Evolutionary conservation across 495 filamentous ascomycete species (phyloP).

Genomic region (Aspergillus nidulans): DNA sequence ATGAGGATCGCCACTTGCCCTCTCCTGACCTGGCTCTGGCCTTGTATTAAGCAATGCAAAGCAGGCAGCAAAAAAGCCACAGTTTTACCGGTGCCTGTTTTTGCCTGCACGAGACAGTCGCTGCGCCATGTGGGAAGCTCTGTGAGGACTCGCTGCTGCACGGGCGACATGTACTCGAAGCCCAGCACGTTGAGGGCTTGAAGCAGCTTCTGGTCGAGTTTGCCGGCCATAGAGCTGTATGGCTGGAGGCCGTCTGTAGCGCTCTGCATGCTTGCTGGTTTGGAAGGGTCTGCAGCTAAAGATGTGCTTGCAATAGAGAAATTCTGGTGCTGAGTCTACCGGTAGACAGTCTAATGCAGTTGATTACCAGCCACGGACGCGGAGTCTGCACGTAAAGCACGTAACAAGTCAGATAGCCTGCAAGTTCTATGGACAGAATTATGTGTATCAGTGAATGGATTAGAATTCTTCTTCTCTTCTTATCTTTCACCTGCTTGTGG

Average conservation of each 20-base stretch:
- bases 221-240: conserved; percentile 44
- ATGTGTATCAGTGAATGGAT: neutral
- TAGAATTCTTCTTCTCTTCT: too few relatives aligned
- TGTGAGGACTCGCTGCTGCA: conserved; percentile 51
- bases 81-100: conserved; percentile 84
- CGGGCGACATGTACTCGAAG: conserved; percentile 49
- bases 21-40: conserved; percentile 19
- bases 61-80: conserved; percentile 74
- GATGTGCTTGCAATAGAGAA: neutral
- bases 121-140: conserved; percentile 47
- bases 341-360: neutral
- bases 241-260: conserved; percentile 28
- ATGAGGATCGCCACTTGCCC: conserved; percentile 59
- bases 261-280: conserved; percentile 20
- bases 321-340: neutral
- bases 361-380: neutral
- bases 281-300: neutral
- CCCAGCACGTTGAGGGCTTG: conserved; percentile 43
- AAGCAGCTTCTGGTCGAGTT: conserved; percentile 44
- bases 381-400: neutral
- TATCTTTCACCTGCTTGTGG: neutral
- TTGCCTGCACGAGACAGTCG: conserved; percentile 67
- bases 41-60: conserved; percentile 58
- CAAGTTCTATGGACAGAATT: neutral
- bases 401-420: neutral